Evolutionary conservation across 2,329 filamentous ascomycete genomes (phyloP).

Genomic region (Diplodia corticola): DNA sequence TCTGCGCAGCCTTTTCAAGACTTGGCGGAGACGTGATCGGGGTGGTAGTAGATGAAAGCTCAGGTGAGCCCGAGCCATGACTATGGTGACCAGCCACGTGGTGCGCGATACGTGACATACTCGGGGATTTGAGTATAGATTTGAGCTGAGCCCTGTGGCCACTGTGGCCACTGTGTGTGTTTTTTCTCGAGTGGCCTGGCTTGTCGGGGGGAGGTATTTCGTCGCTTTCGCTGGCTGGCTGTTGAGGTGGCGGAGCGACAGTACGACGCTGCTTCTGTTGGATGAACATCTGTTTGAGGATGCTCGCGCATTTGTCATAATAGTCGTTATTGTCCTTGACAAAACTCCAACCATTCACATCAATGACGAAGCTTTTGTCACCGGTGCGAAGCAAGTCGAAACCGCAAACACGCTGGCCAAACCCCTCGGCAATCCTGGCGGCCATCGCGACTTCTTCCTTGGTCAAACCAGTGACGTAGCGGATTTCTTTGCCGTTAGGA

Average conservation of each 20-base stretch:
- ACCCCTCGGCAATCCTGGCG: conserved; percentile 83
- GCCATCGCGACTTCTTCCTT: conserved; percentile 83
- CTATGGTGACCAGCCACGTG: conserved; percentile 44
- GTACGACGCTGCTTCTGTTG: conserved; percentile 68
- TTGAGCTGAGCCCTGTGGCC: conserved; percentile 52
- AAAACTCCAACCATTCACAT: conserved; percentile 99
- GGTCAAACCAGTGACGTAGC: conserved; percentile 85
- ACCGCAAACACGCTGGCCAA: conserved; percentile 92
- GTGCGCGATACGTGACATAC: conserved; percentile 59
- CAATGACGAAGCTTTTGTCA: conserved; percentile 93
- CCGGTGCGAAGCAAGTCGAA: conserved; percentile 89
- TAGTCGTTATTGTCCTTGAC: conserved; percentile 99
- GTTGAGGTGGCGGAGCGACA: conserved; percentile 53
- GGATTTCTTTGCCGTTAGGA: conserved; percentile 93
- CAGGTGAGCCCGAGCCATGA: conserved; percentile 47
- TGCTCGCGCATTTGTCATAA: conserved; percentile 86
- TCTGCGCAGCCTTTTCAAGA: conserved; percentile 41
- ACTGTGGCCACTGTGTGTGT: conserved; percentile 39
- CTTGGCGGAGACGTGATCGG: conserved; percentile 48
- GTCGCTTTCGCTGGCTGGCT: conserved; percentile 27
- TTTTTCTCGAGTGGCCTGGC: conserved; percentile 34
- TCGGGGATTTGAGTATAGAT: conserved; percentile 64
- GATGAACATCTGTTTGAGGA: conserved; percentile 85
- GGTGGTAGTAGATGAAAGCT: conserved; percentile 43
- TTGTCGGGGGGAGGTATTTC: conserved; percentile 11